A percentile compares a stretch with the other conserved stretches of the same genome.
These are phyloP conservation scores for Anthostomella pinea DNA, from an alignment of 2,329 filamentous ascomycete genomes.

Conservation along the genomic window DNA sequence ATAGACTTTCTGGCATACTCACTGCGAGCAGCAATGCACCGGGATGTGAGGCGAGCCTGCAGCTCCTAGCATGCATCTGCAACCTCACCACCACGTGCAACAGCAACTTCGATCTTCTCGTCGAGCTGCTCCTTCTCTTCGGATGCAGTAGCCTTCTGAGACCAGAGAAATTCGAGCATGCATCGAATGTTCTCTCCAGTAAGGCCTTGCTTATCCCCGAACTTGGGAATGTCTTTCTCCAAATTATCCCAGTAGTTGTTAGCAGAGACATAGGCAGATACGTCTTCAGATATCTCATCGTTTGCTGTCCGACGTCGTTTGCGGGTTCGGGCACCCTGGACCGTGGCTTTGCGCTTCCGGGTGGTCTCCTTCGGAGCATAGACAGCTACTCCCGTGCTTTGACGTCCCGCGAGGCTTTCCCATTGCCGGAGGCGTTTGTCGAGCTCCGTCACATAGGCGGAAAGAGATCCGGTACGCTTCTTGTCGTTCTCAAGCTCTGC, in stretches of 20 bases:
- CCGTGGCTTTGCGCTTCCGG: conserved; percentile 39
- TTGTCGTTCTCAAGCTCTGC: no score
- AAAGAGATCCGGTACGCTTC: conserved; percentile 40
- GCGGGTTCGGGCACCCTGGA: background rate
- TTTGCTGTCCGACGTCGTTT: conserved; percentile 15
- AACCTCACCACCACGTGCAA: conserved; percentile 33
- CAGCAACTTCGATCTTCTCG: conserved; percentile 15
- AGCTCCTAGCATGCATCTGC: conserved; percentile 29
- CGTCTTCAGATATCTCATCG: background rate
- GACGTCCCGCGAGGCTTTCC: conserved; percentile 18
- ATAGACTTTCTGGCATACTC: conserved; percentile 50
- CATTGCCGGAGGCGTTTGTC: conserved; percentile 10
- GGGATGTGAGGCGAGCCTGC: conserved; percentile 7
- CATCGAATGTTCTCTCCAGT: conserved; percentile 10
- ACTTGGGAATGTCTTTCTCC: conserved; percentile 8
- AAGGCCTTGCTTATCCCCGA: conserved; percentile 22
- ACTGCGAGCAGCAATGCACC: conserved; percentile 53
- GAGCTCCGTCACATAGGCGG: conserved; percentile 35
- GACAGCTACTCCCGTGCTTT: conserved; percentile 6
- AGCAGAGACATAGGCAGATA: conserved; percentile 6
- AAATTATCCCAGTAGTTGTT: conserved; percentile 13
- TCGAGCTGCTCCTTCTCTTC: conserved; percentile 8
- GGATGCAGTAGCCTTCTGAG: conserved; percentile 1
- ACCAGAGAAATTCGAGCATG: conserved; percentile 9
- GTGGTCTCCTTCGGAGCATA: conserved; percentile 16